Base-by-base conservation (phyloP, 2,329 filamentous ascomycete genomes). In the Alternaria brassicicola region DNA sequence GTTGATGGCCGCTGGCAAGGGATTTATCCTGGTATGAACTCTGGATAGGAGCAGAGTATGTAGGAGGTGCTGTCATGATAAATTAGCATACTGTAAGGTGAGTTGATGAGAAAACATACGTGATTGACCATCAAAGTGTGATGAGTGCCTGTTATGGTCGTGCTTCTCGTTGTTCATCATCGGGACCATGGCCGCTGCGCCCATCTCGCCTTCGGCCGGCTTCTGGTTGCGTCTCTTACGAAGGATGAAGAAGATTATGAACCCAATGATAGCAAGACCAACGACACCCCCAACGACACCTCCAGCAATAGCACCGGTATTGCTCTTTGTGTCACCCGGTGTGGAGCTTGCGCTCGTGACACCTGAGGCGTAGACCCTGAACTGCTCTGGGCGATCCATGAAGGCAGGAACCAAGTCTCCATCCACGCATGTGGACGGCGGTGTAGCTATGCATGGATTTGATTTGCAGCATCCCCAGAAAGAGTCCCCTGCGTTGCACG, bases 391-490 rank as follows among this genome's bases (percentile, higher is more conserved):
- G 38, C 54, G 61, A 17, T 68, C 64, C 38, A 73, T 43, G 25
- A 69, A 70, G 1, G 74, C 72, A 7, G 63, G 61, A 6, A 62
- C 51, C 2, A 80, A 65, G 53, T 75, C 66, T 0, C 50, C 67
- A 8, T 55, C 42, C 5, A 67, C 54, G 59, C 79, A 81, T 35
- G 55, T 53, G 25, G 57, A 38, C 15, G 46, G 48, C 26, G 63
- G 58, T 13, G 52, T 60, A 36, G 55, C 47, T 10, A 61, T 57
- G 59, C 79, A 81, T 15, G 79, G 70, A 46, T 77, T 68, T 1
- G 58, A 62, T 31, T 67, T 72, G 62, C 79, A 49, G 13, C 61
- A 66, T 26, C 64, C 64, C 64, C 62, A 65, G 47, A 65, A 66
- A 35, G 50, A 49, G 15, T 49, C 39, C 6, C 54, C 65, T 28